These are phyloP conservation scores for Puccinia hordei DNA, from an alignment of 1,284 basidiomycete species.

Conservation along the genomic window DNA sequence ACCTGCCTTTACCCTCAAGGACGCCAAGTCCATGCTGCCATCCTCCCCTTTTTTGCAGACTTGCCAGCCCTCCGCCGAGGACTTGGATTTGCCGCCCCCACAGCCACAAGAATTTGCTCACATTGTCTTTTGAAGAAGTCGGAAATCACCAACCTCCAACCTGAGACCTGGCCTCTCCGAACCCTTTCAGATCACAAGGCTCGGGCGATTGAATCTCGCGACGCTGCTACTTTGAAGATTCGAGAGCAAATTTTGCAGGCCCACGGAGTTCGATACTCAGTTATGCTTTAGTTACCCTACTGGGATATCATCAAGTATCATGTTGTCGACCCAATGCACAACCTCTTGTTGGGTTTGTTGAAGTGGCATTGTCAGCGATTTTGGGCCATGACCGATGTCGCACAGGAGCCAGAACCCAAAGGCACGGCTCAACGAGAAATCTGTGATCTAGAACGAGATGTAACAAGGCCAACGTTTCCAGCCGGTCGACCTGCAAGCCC, in stretches of 20 bases:
- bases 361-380: slow-evolving; percentile 29
- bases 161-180: slow-evolving; percentile 15
- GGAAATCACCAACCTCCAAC: slow-evolving; percentile 27
- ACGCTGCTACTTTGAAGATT: not conserved
- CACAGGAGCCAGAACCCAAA: slow-evolving; percentile 27
- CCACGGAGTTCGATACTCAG: slow-evolving; percentile 32
- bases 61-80: slow-evolving; percentile 51
- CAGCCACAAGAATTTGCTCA: slow-evolving; percentile 48
- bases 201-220: slow-evolving; percentile 26
- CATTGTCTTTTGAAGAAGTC: slow-evolving; percentile 35
- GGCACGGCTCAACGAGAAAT: not conserved
- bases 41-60: slow-evolving; percentile 51
- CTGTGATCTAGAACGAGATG: not conserved
- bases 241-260: slow-evolving; percentile 7
- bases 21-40: slow-evolving; percentile 57
- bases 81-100: slow-evolving; percentile 46
- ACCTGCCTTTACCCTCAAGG: slow-evolving; percentile 51
- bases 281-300: slow-evolving; percentile 34
- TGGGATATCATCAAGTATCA: slow-evolving; percentile 42
- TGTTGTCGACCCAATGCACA: slow-evolving; percentile 46
- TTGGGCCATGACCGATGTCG: slow-evolving; percentile 32
- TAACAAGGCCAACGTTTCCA: not conserved
- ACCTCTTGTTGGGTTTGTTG: slow-evolving; percentile 24
- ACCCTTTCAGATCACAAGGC: slow-evolving; percentile 1
- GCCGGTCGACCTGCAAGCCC: not conserved